Evolutionary conservation across 768 basidiomycete genomes (phyloP), one percentile per base, ranked within the genome.

Genomic region (Hypholoma fasciculare): DNA sequence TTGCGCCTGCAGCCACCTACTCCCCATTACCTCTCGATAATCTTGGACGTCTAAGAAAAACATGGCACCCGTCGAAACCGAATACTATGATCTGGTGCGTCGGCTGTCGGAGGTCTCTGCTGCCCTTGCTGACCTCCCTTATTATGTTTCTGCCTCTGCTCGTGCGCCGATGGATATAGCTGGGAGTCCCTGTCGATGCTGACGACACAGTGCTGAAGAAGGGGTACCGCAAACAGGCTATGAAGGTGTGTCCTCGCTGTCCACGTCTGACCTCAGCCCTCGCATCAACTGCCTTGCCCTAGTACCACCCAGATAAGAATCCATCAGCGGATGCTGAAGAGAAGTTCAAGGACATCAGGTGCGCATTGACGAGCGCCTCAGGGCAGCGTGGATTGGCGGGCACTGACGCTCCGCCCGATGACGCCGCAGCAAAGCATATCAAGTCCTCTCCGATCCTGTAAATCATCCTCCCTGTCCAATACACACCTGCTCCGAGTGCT

Each of bases 291-390:
- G 37, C 38, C 8, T 16, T 62, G 14, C 30, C 23, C 27, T 63
- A 95, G 91, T 96, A 88, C 70, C 95, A 97, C 70, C 96, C 95
- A 4, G 96, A 97, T 75, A 97, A 96, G 82, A 98, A 98, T 67
- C 82, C 85, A 7, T 90, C 92, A 4, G 82, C 87, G n/a, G 93
- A 94, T 66, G 97, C 96, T 1, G 94, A 95, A 70, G 89, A 92
- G 71, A 95, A 88, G 78, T 99, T 99, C 79, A 96, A 98, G 75
- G 92, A 97, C 47, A 92, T 99, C 68, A 94, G 93, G 92, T 88
- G 64, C 61, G 71, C 71, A 34, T 9, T 6, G 30, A 40, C n/a
- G 52, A 13, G 36, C 9, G 30, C 23, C 27, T 40, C 26, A 20
- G 36, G 12, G 47, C n/a, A 12, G 49, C 23, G 43, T 34, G 12